Evolutionary conservation across 1,139 yeast genomes (phyloP).

Genomic region (Lodderomyces oxycetoniae): DNA sequence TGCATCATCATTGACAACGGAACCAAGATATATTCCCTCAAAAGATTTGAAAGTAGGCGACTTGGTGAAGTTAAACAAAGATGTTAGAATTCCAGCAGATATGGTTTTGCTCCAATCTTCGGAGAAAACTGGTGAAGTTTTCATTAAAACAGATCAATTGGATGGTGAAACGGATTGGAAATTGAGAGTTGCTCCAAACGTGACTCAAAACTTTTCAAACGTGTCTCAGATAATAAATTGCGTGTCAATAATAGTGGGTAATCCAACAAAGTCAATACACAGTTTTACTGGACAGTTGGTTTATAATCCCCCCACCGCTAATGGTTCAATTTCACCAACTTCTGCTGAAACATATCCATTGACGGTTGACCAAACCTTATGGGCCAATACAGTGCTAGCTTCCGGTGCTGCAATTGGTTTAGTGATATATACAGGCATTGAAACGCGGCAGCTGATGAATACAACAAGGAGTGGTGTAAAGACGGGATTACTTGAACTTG

Average conservation of each 20-base stretch:
- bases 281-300: conserved; percentile 69
- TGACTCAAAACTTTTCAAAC: conserved; percentile 58
- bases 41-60: conserved; percentile 81
- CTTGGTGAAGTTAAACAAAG: conserved; percentile 74
- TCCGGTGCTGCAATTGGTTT: conserved; percentile 89
- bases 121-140: conserved; percentile 80
- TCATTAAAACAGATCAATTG: conserved; percentile 92
- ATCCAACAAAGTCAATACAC: conserved; percentile 83
- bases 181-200: conserved; percentile 66
- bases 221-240: conserved; percentile 29
- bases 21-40: conserved; percentile 46
- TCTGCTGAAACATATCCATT: conserved; percentile 57
- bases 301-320: conserved; percentile 29
- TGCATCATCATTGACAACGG: conserved; percentile 24
- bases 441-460: conserved; percentile 92
- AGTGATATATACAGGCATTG: conserved; percentile 83
- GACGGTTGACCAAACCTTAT: conserved; percentile 83
- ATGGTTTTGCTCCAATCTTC: conserved; percentile 79
- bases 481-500: conserved; percentile 83
- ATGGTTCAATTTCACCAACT: conserved; percentile 18
- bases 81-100: conserved; percentile 89
- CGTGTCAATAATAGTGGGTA: conserved; percentile 59
- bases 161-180: conserved; percentile 99
- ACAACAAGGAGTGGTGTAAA: conserved; percentile 88
- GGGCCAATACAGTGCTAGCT: conserved; percentile 98